Base-by-base conservation (phyloP, 352 stramenopile genomes). In the Globisporangium viniferum region DNA sequence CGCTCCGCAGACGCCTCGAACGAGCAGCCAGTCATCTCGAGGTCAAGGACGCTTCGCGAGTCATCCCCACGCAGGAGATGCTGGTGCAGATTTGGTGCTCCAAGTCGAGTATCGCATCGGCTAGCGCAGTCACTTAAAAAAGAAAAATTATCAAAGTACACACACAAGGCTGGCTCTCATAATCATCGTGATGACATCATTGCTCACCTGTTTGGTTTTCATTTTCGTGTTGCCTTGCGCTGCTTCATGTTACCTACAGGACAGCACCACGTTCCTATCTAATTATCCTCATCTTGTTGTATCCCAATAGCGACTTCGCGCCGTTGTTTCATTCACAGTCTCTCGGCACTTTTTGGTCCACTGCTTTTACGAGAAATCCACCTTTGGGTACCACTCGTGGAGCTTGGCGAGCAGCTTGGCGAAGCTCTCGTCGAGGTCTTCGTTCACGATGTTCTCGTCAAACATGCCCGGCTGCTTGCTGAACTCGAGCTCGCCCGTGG, bases 401-500 rank as follows among this genome's bases (percentile, higher is more conserved):
- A 98, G 79, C 53, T 75, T 92, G 27, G 64, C 59, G 12, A 92
- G 61, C 53, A 98, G 71, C 74, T 91, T 66, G 8, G 36, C 46
- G 72, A 95, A 98, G 51, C 86, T 90, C 54, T 88, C 81, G 53
- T 98, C 82, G 22, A 98, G 66, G 66, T 95, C 80, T 60, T 84
- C 82, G 75, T 98, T 98, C 57, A 98, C 80, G 49, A 98, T 78
- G 59, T 95, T 89, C 35, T 85, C 74, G 67, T 98, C 90, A 68
- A 98, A 98, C 59, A 93, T 82, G 36, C 91, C 91, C 2, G 78
- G 76, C 69, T 90, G 78, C 65, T 88, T 68, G 35, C 89, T 86
- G 61, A 94, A 99, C 12, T 88, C 96, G 64, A 99, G 71, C 77
- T 99, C 98, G 5, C 84, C 88, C 2, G 82, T 80, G 0, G 97